These are phyloP conservation scores for Sicyos baderoa DNA, from an alignment of 306 rosid species.

Conservation along the genomic window DNA sequence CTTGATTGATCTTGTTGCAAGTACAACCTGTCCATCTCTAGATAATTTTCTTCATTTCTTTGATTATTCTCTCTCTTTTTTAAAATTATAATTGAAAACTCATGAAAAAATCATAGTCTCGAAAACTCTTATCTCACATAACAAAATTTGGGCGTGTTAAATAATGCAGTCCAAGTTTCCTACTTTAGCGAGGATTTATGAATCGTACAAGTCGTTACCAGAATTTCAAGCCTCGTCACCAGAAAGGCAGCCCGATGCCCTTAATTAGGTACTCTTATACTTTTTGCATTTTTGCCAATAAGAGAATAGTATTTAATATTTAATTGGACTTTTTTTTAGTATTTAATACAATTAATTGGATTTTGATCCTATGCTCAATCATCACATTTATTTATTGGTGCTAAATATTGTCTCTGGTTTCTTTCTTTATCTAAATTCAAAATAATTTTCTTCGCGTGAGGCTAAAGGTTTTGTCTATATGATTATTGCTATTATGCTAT, in stretches of 20 bases:
- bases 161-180: slow-evolving; percentile 42
- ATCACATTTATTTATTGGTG: neutral
- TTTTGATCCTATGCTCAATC: neutral
- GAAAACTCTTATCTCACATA: neutral
- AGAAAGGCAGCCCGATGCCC: slow-evolving; percentile 37
- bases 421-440: neutral
- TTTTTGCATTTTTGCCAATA: neutral
- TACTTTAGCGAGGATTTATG: slow-evolving; percentile 30
- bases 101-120: neutral
- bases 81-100: neutral
- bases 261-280: neutral
- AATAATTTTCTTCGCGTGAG: neutral
- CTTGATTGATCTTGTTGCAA: neutral
- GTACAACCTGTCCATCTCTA: neutral
- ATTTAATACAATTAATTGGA: neutral
- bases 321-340: no score
- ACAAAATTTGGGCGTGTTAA: neutral
- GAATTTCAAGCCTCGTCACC: slow-evolving; percentile 40
- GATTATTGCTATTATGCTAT: no score
- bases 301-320: no score
- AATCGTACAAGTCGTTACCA: slow-evolving; percentile 33
- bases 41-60: no score
- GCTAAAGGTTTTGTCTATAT: neutral
- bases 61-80: neutral
- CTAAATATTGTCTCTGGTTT: neutral